These are phyloP conservation scores for Picea abies DNA, from an alignment of 83 land plant genomes.

Conservation along the genomic window DNA sequence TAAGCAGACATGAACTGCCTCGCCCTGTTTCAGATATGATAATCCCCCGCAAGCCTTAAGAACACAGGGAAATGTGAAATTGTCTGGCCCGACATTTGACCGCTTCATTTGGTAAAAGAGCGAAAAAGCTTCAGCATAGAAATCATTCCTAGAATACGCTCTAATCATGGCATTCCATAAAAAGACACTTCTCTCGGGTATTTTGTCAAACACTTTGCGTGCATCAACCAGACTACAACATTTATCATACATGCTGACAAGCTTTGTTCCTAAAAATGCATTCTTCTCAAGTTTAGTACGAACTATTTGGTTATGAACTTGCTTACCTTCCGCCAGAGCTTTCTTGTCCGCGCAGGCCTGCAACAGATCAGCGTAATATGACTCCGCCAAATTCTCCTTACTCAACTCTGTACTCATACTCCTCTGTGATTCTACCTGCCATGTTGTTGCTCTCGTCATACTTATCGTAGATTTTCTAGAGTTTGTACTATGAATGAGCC, in stretches of 20 bases:
- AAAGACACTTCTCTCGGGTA: not conserved
- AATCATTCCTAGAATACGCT: not conserved
- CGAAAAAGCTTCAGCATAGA: not conserved
- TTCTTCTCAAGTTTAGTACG: not conserved
- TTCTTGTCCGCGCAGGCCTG: conserved; percentile 11
- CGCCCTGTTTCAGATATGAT: not conserved
- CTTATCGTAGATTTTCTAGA: no score
- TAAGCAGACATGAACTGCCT: no score
- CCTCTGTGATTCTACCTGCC: no score
- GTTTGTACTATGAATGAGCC: no score
- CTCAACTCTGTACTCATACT: no score
- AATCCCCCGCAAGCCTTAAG: conserved; percentile 12
- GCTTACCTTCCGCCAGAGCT: conserved; percentile 3
- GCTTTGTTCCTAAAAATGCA: not conserved
- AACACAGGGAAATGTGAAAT: conserved; percentile 6
- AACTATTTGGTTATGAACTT: conserved; percentile 3
- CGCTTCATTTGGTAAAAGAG: not conserved
- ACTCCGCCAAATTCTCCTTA: no score
- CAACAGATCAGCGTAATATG: not conserved
- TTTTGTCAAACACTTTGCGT: not conserved
- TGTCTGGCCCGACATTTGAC: not conserved
- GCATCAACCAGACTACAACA: conserved; percentile 7
- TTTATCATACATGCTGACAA: conserved; percentile 17
- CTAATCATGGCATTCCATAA: conserved; percentile 10
- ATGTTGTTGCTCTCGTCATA: no score